Conservation (phyloP, 352 stramenopile species). For the Lagenidium sp. region DNA sequence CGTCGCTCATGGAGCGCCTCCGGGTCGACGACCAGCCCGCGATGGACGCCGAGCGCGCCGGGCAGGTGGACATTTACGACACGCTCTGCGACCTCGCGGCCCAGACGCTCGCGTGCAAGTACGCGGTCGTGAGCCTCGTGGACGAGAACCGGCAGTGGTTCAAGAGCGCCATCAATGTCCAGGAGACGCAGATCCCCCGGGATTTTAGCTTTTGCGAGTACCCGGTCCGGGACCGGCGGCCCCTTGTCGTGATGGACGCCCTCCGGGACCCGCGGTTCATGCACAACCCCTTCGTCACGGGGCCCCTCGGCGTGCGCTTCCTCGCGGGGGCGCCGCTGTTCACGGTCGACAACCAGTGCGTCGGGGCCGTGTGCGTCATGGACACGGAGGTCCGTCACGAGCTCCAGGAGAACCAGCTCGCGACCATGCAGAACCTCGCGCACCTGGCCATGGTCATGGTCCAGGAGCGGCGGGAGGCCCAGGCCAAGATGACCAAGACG, state of each 20-base stretch:
- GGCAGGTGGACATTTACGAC: constrained; percentile 81
- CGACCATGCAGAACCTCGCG: constrained; percentile 79
- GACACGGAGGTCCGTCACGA: constrained; percentile 58
- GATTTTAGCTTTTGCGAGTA: constrained; percentile 84
- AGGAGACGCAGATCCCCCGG: constrained; percentile 68
- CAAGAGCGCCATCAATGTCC: constrained; percentile 79
- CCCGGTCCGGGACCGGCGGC: constrained; percentile 55
- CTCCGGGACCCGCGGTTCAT: constrained; percentile 82
- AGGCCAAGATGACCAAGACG: constrained; percentile 34
- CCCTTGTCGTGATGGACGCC: constrained; percentile 87
- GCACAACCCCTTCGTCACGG: constrained; percentile 86
- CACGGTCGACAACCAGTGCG: constrained; percentile 70
- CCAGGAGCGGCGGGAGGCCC: constrained; percentile 68
- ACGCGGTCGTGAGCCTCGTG: constrained; percentile 80
- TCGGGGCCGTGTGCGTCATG: constrained; percentile 70
- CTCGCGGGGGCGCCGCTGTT: constrained; percentile 90
- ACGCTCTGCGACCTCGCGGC: constrained; percentile 70
- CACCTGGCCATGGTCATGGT: constrained; percentile 84
- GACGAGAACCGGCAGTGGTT: constrained; percentile 95
- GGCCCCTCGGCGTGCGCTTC: constrained; percentile 88
- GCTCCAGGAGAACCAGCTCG: constrained; percentile 65
- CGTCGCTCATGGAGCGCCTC: constrained; percentile 59
- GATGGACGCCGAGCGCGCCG: constrained; percentile 9
- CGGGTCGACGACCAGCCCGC: constrained; percentile 17
- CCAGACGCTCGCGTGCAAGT: constrained; percentile 69